These are phyloP conservation scores for Violaceomyces palustris DNA, from an alignment of 1,284 basidiomycete species.

Conservation along the genomic window DNA sequence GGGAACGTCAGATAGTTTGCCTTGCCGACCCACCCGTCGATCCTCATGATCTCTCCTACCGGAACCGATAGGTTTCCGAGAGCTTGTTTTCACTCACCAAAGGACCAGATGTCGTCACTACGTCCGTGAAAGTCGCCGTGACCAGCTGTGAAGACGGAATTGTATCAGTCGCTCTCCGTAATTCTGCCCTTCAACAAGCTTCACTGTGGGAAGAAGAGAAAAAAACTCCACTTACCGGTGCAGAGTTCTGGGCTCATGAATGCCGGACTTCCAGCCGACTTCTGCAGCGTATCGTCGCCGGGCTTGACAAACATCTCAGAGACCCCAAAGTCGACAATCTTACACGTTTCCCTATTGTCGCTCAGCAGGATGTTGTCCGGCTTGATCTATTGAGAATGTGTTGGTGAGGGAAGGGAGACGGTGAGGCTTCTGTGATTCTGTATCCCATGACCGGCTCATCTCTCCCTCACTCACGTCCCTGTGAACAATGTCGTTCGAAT, in stretches of 20 bases:
- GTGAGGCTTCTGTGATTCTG: not conserved
- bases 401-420: too few relatives aligned
- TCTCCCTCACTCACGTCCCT: conserved; percentile 54
- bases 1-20: not conserved
- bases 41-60: not conserved
- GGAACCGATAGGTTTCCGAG: too few relatives aligned
- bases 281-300: conserved; percentile 55
- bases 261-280: conserved; percentile 58
- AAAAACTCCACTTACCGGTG: too few relatives aligned
- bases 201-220: too few relatives aligned
- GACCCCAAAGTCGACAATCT: conserved; percentile 61
- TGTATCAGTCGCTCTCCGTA: too few relatives aligned
- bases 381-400: conserved; percentile 56
- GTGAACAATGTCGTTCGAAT: conserved; percentile 59
- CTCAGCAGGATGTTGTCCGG: conserved; percentile 59
- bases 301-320: conserved; percentile 58
- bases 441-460: not conserved
- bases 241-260: conserved; percentile 60
- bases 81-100: too few relatives aligned
- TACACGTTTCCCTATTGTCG: conserved; percentile 56
- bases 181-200: too few relatives aligned
- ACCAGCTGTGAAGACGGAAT: too few relatives aligned
- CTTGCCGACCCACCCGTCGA: not conserved
- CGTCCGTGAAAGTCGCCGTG: conserved; percentile 55
- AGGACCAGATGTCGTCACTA: conserved; percentile 59